Percentiles rank a stretch among this genome's conserved stretches.
These are phyloP conservation scores for Cyberlindnera subsufficiens DNA, from an alignment of 805 yeast species.

Conservation along the genomic window DNA sequence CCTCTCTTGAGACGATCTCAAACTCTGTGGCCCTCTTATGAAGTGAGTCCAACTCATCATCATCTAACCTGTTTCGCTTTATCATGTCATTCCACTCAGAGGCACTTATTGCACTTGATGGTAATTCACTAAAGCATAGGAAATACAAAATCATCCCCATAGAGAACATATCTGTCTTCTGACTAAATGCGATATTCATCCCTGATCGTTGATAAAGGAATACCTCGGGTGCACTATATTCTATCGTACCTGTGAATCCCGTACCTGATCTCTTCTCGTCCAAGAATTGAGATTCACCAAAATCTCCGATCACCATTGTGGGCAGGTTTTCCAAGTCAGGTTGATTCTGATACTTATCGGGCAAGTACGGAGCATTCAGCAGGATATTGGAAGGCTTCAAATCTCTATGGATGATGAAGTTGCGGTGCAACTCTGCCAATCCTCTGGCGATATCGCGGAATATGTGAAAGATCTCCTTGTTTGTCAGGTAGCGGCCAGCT, in stretches of 20 bases:
- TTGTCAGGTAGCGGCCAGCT: constrained; percentile 35
- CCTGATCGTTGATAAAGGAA: constrained; percentile 4
- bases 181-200: constrained; percentile 46
- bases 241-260: constrained; percentile 85
- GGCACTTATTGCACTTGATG: constrained; percentile 36
- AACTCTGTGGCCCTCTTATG: constrained; percentile 5
- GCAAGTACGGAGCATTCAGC: constrained; percentile 28
- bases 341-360: constrained; percentile 7
- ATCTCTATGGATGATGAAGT: constrained; percentile 82
- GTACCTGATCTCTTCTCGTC: constrained; percentile 61
- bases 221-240: constrained; percentile 79
- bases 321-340: constrained; percentile 38
- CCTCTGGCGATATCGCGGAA: constrained; percentile 67
- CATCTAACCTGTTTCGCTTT: constrained; percentile 1
- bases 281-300: constrained; percentile 81
- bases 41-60: not conserved
- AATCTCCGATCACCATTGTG: constrained; percentile 74
- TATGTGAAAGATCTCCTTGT: constrained; percentile 61
- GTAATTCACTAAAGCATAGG: constrained; percentile 65
- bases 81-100: constrained; percentile 29
- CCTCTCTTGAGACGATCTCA: constrained; percentile 14
- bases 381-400: constrained; percentile 86
- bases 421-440: constrained; percentile 61
- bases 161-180: constrained; percentile 74
- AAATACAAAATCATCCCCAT: constrained; percentile 79